Base-by-base conservation (phyloP, 1,139 yeast species). In the Groenewaldozyma sp. region DNA sequence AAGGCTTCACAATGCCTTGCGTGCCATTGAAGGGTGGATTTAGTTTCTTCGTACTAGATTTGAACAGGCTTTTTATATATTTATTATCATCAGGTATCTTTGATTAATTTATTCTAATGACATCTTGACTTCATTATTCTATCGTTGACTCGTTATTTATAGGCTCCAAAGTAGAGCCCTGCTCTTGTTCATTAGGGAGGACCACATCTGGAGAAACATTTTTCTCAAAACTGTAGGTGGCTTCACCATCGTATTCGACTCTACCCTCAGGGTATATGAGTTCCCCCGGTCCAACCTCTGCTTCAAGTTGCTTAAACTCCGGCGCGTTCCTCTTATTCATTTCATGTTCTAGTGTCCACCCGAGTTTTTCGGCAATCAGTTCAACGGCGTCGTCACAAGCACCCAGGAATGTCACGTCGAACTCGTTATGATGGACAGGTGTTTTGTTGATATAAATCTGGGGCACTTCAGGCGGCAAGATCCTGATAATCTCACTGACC, bases 401-500 rank as follows among this genome's bases (percentile, higher is more conserved):
- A 0, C 96, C 97, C 35, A 88, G 64, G 14, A 91, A 59, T 24
- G 79, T 75, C 18, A 86, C 74, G 58, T 88, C 97, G 58, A 91
- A 91, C 51, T 80, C 83, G 39, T 78, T 70, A 56, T 83, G 91
- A 34, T 68, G 68, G n/a, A 86, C 81, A 0, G 84, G 78, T 51
- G 86, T 94, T 53, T 74, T 76, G 55, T 87, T 86, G 45, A 91
- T 81, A 42, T 86, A 67, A 3, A 91, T 70, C 58, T 88, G 96
- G 0, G 97, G 97, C 1, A 86, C 76, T 26, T 72, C 60, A 17
- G 73, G 73, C 0, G 83, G 80, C 1, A 87, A 60, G 59, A 75
- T 70, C 43, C 84, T 78, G n/a, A 87, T 87, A 35, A 91, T 83
- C 43, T 86, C 88, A 35, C 91, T 81, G n/a, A 91, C 97, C 0